A percentile compares a stretch with the other conserved stretches of the same genome.
phyloP scores from a whole-genome alignment of 2,329 filamentous ascomycete genomes.

The Xylaria sp. region DNA sequence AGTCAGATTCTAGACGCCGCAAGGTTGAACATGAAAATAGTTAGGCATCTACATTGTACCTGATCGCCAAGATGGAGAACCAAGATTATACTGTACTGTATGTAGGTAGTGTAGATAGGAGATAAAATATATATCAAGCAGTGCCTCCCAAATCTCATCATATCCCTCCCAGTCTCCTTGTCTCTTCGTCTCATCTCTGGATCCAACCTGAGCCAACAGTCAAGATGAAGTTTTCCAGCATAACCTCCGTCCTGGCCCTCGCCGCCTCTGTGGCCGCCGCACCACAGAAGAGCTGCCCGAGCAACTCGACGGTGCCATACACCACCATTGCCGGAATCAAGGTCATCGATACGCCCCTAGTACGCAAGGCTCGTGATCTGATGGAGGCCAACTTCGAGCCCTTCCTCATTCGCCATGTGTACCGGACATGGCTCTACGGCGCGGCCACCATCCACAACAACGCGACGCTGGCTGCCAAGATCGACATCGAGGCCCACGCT shows the following conservation, averaged over 20 bases:
- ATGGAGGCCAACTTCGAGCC: slow-evolving; percentile 41
- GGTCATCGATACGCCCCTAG: slow-evolving; percentile 45
- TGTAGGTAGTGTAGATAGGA: not conserved
- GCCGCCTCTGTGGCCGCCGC: slow-evolving; percentile 26
- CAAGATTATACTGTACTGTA: not conserved
- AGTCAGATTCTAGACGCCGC: slow-evolving; percentile 18
- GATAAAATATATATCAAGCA: slow-evolving; percentile 28
- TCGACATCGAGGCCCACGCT: slow-evolving; percentile 44
- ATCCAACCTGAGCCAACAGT: slow-evolving; percentile 15
- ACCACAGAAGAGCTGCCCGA: slow-evolving; percentile 24
- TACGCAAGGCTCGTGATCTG: slow-evolving; percentile 36
- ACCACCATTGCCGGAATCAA: slow-evolving; percentile 42
- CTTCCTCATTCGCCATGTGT: slow-evolving; percentile 38
- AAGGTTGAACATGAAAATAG: slow-evolving; percentile 4
- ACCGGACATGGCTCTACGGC: slow-evolving; percentile 44
- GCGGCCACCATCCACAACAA: slow-evolving; percentile 40
- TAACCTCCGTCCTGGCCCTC: slow-evolving; percentile 32
- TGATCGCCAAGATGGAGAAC: slow-evolving; percentile 1
- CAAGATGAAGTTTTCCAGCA: slow-evolving; percentile 37
- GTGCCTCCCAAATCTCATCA: not conserved
- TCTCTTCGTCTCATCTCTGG: slow-evolving; percentile 9
- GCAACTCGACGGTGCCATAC: slow-evolving; percentile 36
- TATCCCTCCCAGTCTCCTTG: not conserved
- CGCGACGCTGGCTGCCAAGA: slow-evolving; percentile 39
- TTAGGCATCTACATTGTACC: not conserved